Base-by-base conservation (phyloP, 148 eudicot species). In the Cornus controversa region DNA sequence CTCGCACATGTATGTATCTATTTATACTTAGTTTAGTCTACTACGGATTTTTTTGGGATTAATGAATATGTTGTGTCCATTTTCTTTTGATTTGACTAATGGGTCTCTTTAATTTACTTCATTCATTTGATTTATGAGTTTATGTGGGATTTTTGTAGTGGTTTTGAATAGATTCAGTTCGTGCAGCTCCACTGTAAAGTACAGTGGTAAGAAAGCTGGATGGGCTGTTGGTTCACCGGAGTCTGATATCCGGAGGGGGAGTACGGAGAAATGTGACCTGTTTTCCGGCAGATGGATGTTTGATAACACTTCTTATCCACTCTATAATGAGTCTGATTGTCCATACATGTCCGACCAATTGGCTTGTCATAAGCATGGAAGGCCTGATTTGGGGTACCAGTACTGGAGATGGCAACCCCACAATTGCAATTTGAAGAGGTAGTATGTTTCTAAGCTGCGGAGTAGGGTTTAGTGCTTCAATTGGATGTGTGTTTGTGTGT, bases 311-410 rank as follows among this genome's bases (percentile, higher is more conserved):
- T 89, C 95, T 26, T 80, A 86, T 81, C 98, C 98, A 27, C 92
- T 96, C 42, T 93, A 96, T 87, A 86, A 84, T 71, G 99, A 90
- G 82, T 92, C 95, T 0, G 83, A 84, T 73, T 96, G 99, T 77
- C 97, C 99, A 23, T 96, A 93, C 72, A 96, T 93, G 98, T 91
- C 97, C 63, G 99, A 93, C 76, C 98, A 93, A 73, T 79, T 96
- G 84, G 98, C 99, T 84, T 96, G 99, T 70, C 93, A 87, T 82
- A 96, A 88, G 85, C 98, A 92, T 86, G 99, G 99, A 28, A 82
- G 99, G 83, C 67, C 73, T 73, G 97, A 96, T 88, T 84, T 87
- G 80, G 90, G 81, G 3, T 92, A 93, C 81, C 95, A 92, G 73
- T 78, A 89, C 47, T 86, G 91, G 94, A 91, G 97, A 86, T 96